Base-by-base conservation (phyloP, 805 yeast species). In the Brettanomyces bruxellensis region DNA sequence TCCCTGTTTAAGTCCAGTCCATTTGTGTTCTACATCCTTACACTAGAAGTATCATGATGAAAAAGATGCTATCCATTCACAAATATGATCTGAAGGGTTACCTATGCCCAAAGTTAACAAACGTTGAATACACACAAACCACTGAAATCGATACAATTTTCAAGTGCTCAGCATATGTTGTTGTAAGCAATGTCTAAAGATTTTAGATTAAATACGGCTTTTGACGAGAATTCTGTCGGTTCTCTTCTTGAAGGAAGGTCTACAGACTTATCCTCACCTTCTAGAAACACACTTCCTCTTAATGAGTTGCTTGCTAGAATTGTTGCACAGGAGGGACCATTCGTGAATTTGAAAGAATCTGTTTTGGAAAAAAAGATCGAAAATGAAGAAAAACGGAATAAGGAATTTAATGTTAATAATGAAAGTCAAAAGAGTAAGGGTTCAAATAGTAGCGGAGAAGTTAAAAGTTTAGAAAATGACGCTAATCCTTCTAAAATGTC, bases 331-430 rank as follows among this genome's bases (percentile, higher is more conserved):
- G 45, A 50, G 36, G 59, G 59, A 35, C 71, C 84, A 22, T 83
- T 84, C 51, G 59, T 73, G 24, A 66, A 74, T 41, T 58, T 84
- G 3, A 73, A 84, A 3, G 90, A 84, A 58, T 78, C 72, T 5
- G 63, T 69, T 13, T 60, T 84, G 3, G 44, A 54, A 14, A 60
- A 69, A 34, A 22, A 40, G 2, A n/a, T 13, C 3, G 8, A 44
- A 23, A 48, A 52, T 22, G 54, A 43, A 4, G 50, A 45, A 13
- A 49, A 43, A 2, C 47, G 43, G 23, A 52, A 45, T 18, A 49
- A 41, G 4, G 53, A 38, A 22, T 50, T 24, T 11, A 51, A 45
- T 23, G 49, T 18, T 64, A 25, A 56, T 22, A 32, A 24, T 12
- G 25, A 18, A 52, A 44, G 48, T 58, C 40, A 51, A 53, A 37